A percentile compares a stretch with the other conserved stretches of the same genome.
These are phyloP conservation scores for Panicum virgatum DNA, from an alignment of 202 grass and related monocot genomes.

Conservation along the genomic window DNA sequence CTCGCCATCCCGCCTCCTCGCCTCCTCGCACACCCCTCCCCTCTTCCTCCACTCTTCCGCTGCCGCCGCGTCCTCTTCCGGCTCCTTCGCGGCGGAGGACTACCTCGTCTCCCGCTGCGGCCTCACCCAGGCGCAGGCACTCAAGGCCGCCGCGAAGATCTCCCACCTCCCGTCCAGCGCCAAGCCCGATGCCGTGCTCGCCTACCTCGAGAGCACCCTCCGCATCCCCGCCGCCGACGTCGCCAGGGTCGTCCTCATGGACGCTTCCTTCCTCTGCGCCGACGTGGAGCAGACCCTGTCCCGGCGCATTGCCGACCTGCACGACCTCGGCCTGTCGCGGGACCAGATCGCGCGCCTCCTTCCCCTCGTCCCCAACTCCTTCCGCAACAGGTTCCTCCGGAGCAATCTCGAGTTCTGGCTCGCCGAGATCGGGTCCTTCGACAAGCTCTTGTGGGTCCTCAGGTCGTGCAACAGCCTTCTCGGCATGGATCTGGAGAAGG, in stretches of 20 bases:
- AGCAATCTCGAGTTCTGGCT: conserved; percentile 46
- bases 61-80: not conserved
- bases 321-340: conserved; percentile 27
- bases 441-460: conserved; percentile 19
- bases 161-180: conserved; percentile 40
- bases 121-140: conserved; percentile 1
- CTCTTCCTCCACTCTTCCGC: not conserved
- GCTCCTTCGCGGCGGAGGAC: not conserved
- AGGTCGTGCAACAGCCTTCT: conserved; percentile 20
- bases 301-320: conserved; percentile 30
- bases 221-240: conserved; percentile 19
- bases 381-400: not conserved
- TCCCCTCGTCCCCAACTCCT: not conserved
- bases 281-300: conserved; percentile 40
- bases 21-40: not conserved
- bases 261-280: conserved; percentile 31
- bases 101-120: conserved; percentile 3
- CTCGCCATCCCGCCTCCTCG: not conserved
- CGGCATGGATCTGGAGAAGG: conserved; percentile 33
- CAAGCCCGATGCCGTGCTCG: conserved; percentile 49
- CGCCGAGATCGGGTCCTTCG: conserved; percentile 33
- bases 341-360: conserved; percentile 36
- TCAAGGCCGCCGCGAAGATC: conserved; percentile 5
- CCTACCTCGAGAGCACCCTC: conserved; percentile 26
- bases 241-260: not conserved